Evolutionary conservation across 164 flowering plant species (phyloP), one percentile per base, ranked within the genome.

Genomic region (Tinospora cordifolia): DNA sequence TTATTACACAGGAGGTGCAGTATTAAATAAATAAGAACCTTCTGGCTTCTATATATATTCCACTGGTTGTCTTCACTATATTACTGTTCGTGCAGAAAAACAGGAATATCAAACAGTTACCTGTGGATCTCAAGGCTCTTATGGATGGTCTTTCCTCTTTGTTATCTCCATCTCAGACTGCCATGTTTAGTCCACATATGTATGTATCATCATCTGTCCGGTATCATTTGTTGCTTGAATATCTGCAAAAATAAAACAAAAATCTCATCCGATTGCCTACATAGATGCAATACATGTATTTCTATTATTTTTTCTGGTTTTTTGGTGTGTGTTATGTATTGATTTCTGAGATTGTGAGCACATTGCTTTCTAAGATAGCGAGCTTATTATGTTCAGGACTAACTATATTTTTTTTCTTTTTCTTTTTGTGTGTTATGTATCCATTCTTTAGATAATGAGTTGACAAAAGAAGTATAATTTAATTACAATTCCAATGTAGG

Each of bases 1-100:
- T 94, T 76, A 80, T 94, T 68, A 94, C 99, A 9, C 96, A 88
- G 71, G 98, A 94, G 96, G 99, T 94, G 81, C 26, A 72, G 14
- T 67, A 44, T 9, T 67, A 44, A 13, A 62, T 41, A 30, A 44
- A 46, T 69, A 1, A 47, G 40, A 63, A 34, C 66, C 68, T 25
- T 63, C 65, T n/a, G n/a, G n/a, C n/a, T n/a, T n/a, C n/a, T n/a
- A n/a, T 13, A 27, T 13, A 17, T 36, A 41, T 68, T 15, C 41
- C 21, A 38, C 26, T 1, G 22, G 40, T 62, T n/a, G 30, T 66
- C 57, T 79, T 66, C 19, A 69, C 27, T 71, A 11, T 67, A 62
- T 9, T 59, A 47, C 73, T 71, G 5, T 68, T 76, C 46, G 41
- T 85, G 84, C 91, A 92, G 99, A 94, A 85, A 83, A 77, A 84